Base-by-base conservation (phyloP, 1,284 basidiomycete species). In the Chalciporus sp. region DNA sequence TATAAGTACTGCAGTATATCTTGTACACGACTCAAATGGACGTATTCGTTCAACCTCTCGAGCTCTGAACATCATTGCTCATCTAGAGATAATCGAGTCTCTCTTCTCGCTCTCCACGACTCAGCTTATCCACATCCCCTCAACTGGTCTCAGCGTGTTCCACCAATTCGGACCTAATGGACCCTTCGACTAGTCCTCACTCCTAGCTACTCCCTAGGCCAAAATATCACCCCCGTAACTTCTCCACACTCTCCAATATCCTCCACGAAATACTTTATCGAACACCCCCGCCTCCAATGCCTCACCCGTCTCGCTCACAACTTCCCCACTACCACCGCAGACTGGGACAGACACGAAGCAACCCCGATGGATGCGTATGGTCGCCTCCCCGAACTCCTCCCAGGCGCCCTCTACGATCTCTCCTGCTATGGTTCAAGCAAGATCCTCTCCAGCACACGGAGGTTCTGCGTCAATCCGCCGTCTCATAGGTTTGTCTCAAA, bases 391-490 rank as follows among this genome's bases (percentile, higher is more conserved):
- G 72, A 76, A 2, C 65, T 90, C 47, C 76, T 90, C 12, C 82
- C 85, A 2, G 74, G 84, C 27, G 86, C 86, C 0, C 81, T 90
- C 62, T 89, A 89, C 67, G 86, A 90, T 58, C 77, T 90, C 39
- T 81, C 84, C 3, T 77, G 87, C 17, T 88, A 88, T 58, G 85
- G 82, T 0, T 84, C 86, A 0, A 84, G 84, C 68, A 82, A 82
- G 67, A 86, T 88, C 56, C 71, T 84, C 58, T 53, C 72, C 0
- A 86, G 87, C 7, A 69, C 81, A 11, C 60, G 66, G n/a, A n/a
- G n/a, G n/a, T n/a, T n/a, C n/a, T n/a, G n/a, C n/a, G n/a, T n/a
- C n/a, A n/a, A n/a, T n/a, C n/a, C n/a, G n/a, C n/a, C n/a, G n/a
- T 23, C 23, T 23, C 23, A 23, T 6, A 6, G 23, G 6, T 23